Percentiles rank a stretch among this genome's conserved stretches.
Conservation (phyloP, 139 green algal species). For the Micractinium sp. region DNA sequence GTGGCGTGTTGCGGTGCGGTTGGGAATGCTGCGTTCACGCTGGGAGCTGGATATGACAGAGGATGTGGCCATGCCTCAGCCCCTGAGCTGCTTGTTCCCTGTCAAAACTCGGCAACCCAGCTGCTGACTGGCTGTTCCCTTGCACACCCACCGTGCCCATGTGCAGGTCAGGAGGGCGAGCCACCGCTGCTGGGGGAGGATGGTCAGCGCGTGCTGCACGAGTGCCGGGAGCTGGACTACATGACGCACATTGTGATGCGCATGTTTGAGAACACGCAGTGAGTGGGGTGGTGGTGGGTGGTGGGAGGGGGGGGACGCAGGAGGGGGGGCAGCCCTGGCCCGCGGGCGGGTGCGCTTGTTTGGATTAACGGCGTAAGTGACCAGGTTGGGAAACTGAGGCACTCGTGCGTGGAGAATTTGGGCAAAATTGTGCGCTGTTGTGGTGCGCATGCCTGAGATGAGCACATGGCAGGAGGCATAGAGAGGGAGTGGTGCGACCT, state of each 20-base stretch:
- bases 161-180: constrained; percentile 11
- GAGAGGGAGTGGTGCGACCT: not conserved
- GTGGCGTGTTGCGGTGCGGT: no score
- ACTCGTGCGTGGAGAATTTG: no score
- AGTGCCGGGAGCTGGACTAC: constrained; percentile 92
- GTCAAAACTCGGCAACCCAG: not conserved
- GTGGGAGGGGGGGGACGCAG: not conserved
- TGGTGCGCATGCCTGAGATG: no score
- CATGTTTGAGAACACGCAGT: constrained; percentile 96
- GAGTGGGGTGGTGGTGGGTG: not conserved
- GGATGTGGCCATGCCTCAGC: not conserved
- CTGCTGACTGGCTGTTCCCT: not conserved
- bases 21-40: no score
- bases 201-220: constrained; percentile 55
- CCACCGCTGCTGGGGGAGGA: constrained; percentile 43
- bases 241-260: constrained; percentile 96
- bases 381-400: no score
- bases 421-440: no score
- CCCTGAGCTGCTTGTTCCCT: not conserved
- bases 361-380: no score
- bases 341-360: not conserved
- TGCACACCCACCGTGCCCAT: not conserved
- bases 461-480: no score
- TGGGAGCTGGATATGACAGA: no score
- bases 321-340: no score